These are phyloP conservation scores for Acanthamoeba quina DNA, from an alignment of 208 protist genomes.

Conservation along the genomic window DNA sequence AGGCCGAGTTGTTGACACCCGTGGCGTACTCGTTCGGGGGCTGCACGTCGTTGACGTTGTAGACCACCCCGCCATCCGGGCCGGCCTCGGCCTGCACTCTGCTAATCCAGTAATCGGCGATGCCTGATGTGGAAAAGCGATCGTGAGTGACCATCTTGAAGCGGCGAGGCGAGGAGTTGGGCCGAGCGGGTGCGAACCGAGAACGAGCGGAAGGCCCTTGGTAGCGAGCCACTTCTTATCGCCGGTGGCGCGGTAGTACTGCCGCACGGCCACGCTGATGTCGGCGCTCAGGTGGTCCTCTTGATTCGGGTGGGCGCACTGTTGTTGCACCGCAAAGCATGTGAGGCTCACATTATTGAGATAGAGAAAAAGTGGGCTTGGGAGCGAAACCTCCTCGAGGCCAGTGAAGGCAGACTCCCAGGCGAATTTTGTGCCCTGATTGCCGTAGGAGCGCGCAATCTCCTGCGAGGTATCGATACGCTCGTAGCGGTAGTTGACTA, in stretches of 20 bases:
- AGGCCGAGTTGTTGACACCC: constrained; percentile 59
- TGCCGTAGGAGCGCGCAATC: constrained; percentile 65
- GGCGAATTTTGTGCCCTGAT: constrained; percentile 65
- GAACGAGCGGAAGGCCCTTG: constrained; percentile 57
- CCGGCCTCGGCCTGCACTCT: not conserved
- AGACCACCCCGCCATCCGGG: constrained; percentile 16
- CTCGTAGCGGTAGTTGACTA: constrained; percentile 53
- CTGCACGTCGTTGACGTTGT: constrained; percentile 68
- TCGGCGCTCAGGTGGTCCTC: constrained; percentile 73
- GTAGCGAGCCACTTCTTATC: constrained; percentile 26
- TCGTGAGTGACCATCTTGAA: not conserved
- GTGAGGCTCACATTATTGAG: no score
- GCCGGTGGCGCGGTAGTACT: constrained; percentile 61
- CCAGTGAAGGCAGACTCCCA: constrained; percentile 56
- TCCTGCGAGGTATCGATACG: constrained; percentile 54
- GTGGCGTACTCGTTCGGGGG: constrained; percentile 70
- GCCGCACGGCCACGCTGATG: constrained; percentile 47
- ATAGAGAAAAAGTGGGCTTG: no score
- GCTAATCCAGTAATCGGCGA: constrained; percentile 56
- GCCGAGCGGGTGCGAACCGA: not conserved
- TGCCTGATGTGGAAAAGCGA: not conserved
- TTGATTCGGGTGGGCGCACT: constrained; percentile 65
- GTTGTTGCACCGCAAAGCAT: not conserved
- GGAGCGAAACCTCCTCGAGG: constrained; percentile 22
- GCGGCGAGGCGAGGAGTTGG: not conserved